These are phyloP conservation scores for Goffeauzyma gilvescens DNA, from an alignment of 768 basidiomycete species.

Conservation along the genomic window DNA sequence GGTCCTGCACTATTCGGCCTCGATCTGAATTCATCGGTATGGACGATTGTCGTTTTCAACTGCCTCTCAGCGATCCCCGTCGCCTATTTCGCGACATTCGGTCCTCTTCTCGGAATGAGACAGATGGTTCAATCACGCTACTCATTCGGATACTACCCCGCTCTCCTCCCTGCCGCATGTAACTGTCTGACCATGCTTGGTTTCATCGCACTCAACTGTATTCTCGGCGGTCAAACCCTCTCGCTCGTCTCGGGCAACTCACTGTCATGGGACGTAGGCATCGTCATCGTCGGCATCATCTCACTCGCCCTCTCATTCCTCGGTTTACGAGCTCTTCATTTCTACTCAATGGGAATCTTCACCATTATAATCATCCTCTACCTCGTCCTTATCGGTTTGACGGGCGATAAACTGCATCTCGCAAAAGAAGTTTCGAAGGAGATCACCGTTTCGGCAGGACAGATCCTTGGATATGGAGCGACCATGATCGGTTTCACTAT, in stretches of 20 bases:
- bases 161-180: conserved; percentile 32
- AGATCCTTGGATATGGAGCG: conserved; percentile 15
- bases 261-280: conserved; percentile 41
- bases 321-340: conserved; percentile 26
- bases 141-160: conserved; percentile 39
- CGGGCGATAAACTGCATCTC: conserved; percentile 17
- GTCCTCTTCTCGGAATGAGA: conserved; percentile 58
- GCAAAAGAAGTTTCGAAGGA: conserved; percentile 13
- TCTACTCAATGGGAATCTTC: conserved; percentile 26
- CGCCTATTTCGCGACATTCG: conserved; percentile 51
- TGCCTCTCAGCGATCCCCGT: conserved; percentile 43
- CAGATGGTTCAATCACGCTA: conserved; percentile 62
- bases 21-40: conserved; percentile 44
- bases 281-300: conserved; percentile 26
- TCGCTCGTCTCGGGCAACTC: conserved; percentile 40
- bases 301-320: conserved; percentile 24
- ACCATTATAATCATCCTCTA: conserved; percentile 27
- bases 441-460: conserved; percentile 6
- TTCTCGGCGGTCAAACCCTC: conserved; percentile 51
- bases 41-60: conserved; percentile 49
- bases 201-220: conserved; percentile 48
- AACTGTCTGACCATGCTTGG: conserved; percentile 47
- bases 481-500: conserved; percentile 31
- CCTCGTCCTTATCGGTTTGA: conserved; percentile 22
- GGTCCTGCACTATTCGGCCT: conserved; percentile 48